A percentile compares a stretch with the other conserved stretches of the same genome.
Evolutionary conservation across 306 rosid genomes (phyloP).

Genomic region (Cajanus cajan): DNA sequence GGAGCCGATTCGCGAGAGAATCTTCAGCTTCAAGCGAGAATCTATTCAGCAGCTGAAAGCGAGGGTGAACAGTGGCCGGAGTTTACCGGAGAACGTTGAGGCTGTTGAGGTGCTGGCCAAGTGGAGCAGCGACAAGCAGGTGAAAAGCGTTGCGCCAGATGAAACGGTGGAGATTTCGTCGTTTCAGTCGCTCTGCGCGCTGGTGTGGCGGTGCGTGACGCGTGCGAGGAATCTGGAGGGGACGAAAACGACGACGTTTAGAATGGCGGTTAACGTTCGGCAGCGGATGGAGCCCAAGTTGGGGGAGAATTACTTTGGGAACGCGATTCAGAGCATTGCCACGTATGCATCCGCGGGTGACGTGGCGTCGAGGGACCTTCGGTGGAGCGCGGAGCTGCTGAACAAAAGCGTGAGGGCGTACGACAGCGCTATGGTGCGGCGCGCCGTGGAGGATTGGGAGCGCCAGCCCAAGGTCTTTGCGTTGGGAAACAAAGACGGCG

Average conservation of each 20-base stretch:
- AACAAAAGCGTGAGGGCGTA: constrained; percentile 61
- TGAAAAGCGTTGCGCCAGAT: constrained; percentile 32
- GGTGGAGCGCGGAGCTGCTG: constrained; percentile 78
- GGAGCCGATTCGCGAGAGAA: constrained; percentile 53
- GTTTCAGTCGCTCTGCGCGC: constrained; percentile 71
- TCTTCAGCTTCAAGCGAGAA: constrained; percentile 67
- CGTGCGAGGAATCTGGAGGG: constrained; percentile 62
- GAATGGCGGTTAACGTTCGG: constrained; percentile 80
- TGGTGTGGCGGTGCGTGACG: constrained; percentile 70
- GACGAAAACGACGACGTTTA: constrained; percentile 58
- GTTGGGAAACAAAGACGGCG: constrained; percentile 79
- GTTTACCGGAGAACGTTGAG: background rate
- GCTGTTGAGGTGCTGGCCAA: constrained; percentile 54
- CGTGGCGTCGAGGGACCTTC: constrained; percentile 45
- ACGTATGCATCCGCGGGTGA: constrained; percentile 49
- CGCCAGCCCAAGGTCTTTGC: constrained; percentile 58
- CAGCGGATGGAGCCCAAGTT: constrained; percentile 70
- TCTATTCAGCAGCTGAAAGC: constrained; percentile 58
- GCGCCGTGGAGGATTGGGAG: constrained; percentile 68
- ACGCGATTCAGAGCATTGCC: constrained; percentile 74
- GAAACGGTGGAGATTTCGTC: constrained; percentile 58
- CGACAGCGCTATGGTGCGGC: constrained; percentile 54
- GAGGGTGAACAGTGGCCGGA: constrained; percentile 28
- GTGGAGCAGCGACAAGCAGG: constrained; percentile 44
- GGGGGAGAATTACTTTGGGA: constrained; percentile 65